Conservation (phyloP, 768 basidiomycete species). For the Tricholoma sp. region DNA sequence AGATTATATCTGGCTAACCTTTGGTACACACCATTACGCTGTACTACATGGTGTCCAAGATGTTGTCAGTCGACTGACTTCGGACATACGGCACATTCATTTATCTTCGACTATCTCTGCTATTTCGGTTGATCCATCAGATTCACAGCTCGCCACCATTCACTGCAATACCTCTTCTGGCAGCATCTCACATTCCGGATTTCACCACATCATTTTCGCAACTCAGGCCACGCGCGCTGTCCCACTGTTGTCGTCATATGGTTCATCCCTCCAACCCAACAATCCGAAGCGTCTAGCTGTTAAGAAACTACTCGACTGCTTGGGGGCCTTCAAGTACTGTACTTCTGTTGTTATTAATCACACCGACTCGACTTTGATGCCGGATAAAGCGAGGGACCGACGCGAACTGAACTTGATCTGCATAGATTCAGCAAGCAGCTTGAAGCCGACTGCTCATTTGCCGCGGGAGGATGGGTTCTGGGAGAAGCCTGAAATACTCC, state of each 20-base stretch:
- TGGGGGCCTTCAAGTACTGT: conserved; percentile 51
- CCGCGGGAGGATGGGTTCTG: conserved; percentile 4
- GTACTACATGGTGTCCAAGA: conserved; percentile 54
- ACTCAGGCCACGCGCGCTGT: conserved; percentile 68
- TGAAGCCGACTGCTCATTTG: not conserved
- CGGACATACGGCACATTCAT: conserved; percentile 46
- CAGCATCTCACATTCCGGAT: conserved; percentile 34
- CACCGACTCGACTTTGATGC: conserved; percentile 55
- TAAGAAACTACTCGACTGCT: conserved; percentile 39
- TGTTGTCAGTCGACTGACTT: conserved; percentile 48
- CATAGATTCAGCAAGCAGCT: conserved; percentile 8
- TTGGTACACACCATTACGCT: conserved; percentile 67
- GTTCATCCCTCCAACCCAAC: conserved; percentile 27
- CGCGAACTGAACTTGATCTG: conserved; percentile 64
- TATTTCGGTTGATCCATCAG: conserved; percentile 33
- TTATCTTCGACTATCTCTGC: conserved; percentile 45
- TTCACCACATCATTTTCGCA: conserved; percentile 66
- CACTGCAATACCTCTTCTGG: conserved; percentile 28
- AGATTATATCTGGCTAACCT: conserved; percentile 71
- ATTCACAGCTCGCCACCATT: conserved; percentile 31
- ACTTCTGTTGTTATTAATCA: conserved; percentile 66
- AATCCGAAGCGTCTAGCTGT: conserved; percentile 24
- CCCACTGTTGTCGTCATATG: conserved; percentile 45
- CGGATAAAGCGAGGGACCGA: conserved; percentile 41
- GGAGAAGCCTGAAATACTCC: conserved; percentile 26